Base-by-base conservation (phyloP, 192 early-diverging fungal species). In the Chytriomyces sp. region DNA sequence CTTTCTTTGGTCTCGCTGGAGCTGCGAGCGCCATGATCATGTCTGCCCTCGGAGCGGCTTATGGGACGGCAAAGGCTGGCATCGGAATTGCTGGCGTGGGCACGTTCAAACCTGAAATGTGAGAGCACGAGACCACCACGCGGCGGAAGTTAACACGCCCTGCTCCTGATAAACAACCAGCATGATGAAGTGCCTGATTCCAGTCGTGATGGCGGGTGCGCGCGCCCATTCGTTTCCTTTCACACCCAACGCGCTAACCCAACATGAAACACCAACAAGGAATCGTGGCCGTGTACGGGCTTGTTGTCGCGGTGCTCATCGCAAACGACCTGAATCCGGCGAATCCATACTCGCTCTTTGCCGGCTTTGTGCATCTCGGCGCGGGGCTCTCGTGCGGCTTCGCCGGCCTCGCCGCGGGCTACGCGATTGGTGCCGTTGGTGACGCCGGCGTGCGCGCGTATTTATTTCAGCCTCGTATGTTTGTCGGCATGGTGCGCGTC, bases 201-300 rank as follows among this genome's bases (percentile, higher is more conserved):
- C 98, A 12, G 95, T 98, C 32, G 93, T 99, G 77, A 99, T 99
- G 98, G 86, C 74, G 34, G 74, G 75, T 74, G 10, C 17, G 59
- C 49, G 44, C 22, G 14, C 17, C 41, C 44, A 49, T 49, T 49
- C 44, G 14, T 49, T 49, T 49, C 1, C 17, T n/a, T n/a, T 49
- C 17, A 49, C 14, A 49, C 44, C 22, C 44, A 49, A 14, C 44
- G 17, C 2, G n/a, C n/a, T n/a, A n/a, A n/a, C n/a, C n/a, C n/a
- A n/a, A n/a, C n/a, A n/a, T 14, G 22, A 49, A 49, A 44, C 41
- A 2, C 22, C 22, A 22, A n/a, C 44, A 14, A 74, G 96, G 96
- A 89, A 99, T 99, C 78, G 90, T 99, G 82, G 95, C 91, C 32
- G 94, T 99, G 52, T 99, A 99, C 85, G 98, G 98, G 55, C 87